Evolutionary conservation across 2,329 filamentous ascomycete species (phyloP).

Genomic region (Sporothrix globosa): DNA sequence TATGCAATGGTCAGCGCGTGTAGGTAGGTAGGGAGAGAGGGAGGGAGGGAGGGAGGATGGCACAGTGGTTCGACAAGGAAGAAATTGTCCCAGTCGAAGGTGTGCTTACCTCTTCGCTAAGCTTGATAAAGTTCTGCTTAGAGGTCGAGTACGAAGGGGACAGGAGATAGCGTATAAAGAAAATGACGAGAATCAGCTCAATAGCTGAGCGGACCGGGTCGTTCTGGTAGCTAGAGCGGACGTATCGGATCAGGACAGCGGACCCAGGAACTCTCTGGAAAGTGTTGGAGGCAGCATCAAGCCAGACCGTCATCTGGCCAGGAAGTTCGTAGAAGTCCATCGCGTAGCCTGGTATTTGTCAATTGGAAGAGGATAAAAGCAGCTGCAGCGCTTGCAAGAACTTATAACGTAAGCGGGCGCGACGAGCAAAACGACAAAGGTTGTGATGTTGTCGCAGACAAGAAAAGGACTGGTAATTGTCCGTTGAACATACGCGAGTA

Average conservation of each 20-base stretch:
- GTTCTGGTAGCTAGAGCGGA: conserved; percentile 96
- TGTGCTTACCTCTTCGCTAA: conserved; percentile 70
- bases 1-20: neutral
- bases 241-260: conserved; percentile 90
- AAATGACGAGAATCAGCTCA: conserved; percentile 90
- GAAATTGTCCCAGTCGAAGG: neutral
- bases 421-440: neutral
- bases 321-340: conserved; percentile 70
- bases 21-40: neutral
- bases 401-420: neutral
- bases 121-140: conserved; percentile 84
- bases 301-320: conserved; percentile 55
- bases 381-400: neutral
- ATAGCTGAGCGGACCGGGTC: conserved; percentile 92
- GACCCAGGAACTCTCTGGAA: conserved; percentile 94
- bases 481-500: neutral
- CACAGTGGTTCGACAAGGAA: neutral
- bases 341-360: neutral
- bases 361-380: neutral
- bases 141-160: conserved; percentile 90
- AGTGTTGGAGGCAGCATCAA: conserved; percentile 59
- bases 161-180: conserved; percentile 91
- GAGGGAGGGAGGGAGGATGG: neutral
- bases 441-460: neutral
- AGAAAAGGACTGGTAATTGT: neutral